A percentile compares a stretch with the other conserved stretches of the same genome.
phyloP scores from a whole-genome alignment of 2,329 filamentous ascomycete genomes.

The Elsinoe perseae region DNA sequence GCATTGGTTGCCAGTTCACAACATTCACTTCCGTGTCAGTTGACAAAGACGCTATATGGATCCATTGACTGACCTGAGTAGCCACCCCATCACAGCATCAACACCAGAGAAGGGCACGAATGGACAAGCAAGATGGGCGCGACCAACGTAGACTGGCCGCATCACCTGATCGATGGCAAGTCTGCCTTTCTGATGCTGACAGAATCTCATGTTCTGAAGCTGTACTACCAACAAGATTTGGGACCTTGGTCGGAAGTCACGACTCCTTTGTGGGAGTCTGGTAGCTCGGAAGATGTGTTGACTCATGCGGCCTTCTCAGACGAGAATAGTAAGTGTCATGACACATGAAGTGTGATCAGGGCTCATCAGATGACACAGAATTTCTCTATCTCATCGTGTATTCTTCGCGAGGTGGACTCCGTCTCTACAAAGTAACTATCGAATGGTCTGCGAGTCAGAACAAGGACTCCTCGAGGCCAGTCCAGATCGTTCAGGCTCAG shows the following conservation, averaged over 20 bases:
- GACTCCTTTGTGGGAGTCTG: slow-evolving; percentile 65
- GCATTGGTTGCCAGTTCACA: slow-evolving; percentile 62
- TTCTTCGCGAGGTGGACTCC: slow-evolving; percentile 63
- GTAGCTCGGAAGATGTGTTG: slow-evolving; percentile 46
- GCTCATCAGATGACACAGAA: slow-evolving; percentile 20
- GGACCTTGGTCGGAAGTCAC: slow-evolving; percentile 63
- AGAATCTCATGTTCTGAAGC: slow-evolving; percentile 61
- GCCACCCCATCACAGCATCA: slow-evolving; percentile 29
- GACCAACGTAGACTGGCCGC: slow-evolving; percentile 60
- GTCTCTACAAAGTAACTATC: slow-evolving; percentile 64
- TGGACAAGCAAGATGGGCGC: slow-evolving; percentile 65
- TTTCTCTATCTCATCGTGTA: slow-evolving; percentile 58
- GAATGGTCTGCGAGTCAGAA: slow-evolving; percentile 56
- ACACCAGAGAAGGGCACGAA: slow-evolving; percentile 34
- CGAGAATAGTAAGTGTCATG: slow-evolving; percentile 21
- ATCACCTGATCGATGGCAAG: slow-evolving; percentile 62
- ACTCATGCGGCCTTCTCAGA: slow-evolving; percentile 63
- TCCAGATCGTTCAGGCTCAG: slow-evolving; percentile 9
- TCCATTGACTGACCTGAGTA: slow-evolving; percentile 17
- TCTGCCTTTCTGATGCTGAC: slow-evolving; percentile 72
- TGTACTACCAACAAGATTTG: slow-evolving; percentile 71
- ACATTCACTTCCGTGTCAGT: slow-evolving; percentile 27
- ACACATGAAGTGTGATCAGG: slow-evolving; percentile 41
- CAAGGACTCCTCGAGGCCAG: slow-evolving; percentile 22
- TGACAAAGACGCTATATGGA: too few species aligned